Conservation (phyloP, 2,329 filamentous ascomycete genomes). For the Fusarium brachygibbosum region DNA sequence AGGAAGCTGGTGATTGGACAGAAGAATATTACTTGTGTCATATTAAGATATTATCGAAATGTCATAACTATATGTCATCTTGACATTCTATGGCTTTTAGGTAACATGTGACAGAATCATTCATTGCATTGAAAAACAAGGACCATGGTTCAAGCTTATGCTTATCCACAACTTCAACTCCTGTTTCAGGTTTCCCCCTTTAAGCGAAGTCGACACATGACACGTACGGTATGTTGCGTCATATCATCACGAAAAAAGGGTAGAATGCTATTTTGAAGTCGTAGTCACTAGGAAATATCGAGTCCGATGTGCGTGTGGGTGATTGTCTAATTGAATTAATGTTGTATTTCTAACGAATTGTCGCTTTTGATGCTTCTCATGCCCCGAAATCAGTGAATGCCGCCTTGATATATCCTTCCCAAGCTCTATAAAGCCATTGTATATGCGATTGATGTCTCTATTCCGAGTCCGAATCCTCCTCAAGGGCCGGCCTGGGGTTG, state of each 20-base stretch:
- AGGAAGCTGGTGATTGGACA: neutral
- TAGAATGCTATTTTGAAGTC: too few relatives aligned
- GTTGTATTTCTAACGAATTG: neutral
- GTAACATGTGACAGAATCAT: neutral
- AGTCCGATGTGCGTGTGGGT: neutral
- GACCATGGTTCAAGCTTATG: neutral
- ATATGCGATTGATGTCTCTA: neutral
- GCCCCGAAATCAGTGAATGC: neutral
- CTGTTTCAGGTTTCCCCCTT: neutral
- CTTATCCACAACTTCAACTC: neutral
- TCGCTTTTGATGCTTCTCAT: slow-evolving; percentile 17
- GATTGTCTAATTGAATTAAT: slow-evolving; percentile 7
- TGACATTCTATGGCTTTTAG: too few relatives aligned
- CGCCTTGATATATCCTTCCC: neutral
- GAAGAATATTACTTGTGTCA: neutral
- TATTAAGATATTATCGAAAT: neutral
- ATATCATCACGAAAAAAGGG: too few relatives aligned
- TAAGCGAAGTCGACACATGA: neutral
- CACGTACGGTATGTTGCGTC: neutral
- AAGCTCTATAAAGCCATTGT: neutral
- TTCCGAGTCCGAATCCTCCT: slow-evolving; percentile 20
- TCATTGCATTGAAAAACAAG: neutral
- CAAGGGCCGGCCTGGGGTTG: slow-evolving; percentile 10
- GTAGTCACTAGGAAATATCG: too few relatives aligned
- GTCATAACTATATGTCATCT: neutral